Evolutionary conservation across 1,284 basidiomycete species (phyloP), one percentile per base, ranked within the genome.

Genomic region (Phlebopus sp.): DNA sequence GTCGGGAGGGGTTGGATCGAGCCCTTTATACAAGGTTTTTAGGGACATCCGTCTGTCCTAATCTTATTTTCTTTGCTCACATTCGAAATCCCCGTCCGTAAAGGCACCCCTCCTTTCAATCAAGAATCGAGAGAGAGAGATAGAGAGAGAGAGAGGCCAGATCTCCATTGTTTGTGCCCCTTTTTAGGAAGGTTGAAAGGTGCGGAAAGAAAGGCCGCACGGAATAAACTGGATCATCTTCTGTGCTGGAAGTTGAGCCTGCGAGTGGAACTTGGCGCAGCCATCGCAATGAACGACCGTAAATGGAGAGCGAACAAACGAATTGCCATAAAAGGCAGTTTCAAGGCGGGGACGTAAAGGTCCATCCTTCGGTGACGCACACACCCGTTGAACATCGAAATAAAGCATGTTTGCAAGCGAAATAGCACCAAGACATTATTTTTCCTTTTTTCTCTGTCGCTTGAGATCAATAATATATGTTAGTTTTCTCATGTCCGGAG

Each of bases 281-380:
- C 27, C 63, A 57, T 57, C 60, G 53, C 57, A 66, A 59, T 59
- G 54, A 50, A 52, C 42, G 37, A 46, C 67, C 68, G 51, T 59
- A 66, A 56, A 69, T 56, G 55, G 64, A 47, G 10, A 57, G 42
- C 61, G 66, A 71, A 79, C 76, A 79, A 79, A 76, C 75, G 75
- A 64, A 66, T 66, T 63, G 64, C 77, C 72, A 69, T 66, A 78
- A 74, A 58, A 66, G 77, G 77, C 68, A 79, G 66, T 73, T 74
- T 77, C 64, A 78, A 79, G 75, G 75, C 68, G 57, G 64, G 63
- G 60, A 69, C 67, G 64, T 64, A 65, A 42, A 42, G 44, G n/a
- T n/a, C n/a, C n/a, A 59, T 35, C 38, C 53, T 56, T 62, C 55
- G 57, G 57, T 63, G 64, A 63, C 62, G 60, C 59, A 49, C 66